Base-by-base conservation (phyloP, 148 eudicot species). In the Rhododendron griersonianum region DNA sequence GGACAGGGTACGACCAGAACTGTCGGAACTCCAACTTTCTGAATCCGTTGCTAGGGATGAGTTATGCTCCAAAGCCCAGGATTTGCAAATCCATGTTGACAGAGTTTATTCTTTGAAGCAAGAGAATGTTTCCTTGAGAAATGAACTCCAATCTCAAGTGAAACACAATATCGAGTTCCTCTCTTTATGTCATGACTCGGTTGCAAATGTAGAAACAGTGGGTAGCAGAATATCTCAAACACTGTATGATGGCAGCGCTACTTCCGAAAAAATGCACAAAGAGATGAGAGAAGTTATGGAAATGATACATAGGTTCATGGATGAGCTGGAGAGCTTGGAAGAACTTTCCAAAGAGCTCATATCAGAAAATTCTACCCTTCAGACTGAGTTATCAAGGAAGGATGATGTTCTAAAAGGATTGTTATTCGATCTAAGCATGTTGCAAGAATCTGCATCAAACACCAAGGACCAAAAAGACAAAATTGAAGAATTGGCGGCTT, bases 371-470 rank as follows among this genome's bases (percentile, higher is more conserved):
- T 33, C 77, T 6, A 80, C 88, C 45, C 90, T 95, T 74, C 87
- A 90, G 85, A 88, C 87, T 79, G 95, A 94, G 93, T 88, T 92
- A 88, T 59, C 84, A 37, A 90, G 95, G 90, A 97, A 97, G 86
- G 98, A 97, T 86, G 95, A 93, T 39, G 88, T 93, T 85, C 86
- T 93, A 45, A 91, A 91, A 65, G 99, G 98, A 51, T 84, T 95
- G 59, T 84, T 88, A 81, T 95, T 93, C 90, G 99, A 97, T 87
- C 85, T 97, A 51, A 94, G 93, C 25, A 88, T 95, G 85, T 90
- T 97, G 89, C 99, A 94, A 86, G 99, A 97, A 87, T 90, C 94
- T 82, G 90, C 93, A 69, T 93, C 95, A 50, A 90, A 79, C 85
- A 86, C 85, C 61, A 91, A 89, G 88, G 98, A 92, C 84, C 94